phyloP scores from a whole-genome alignment of 2,329 filamentous ascomycete genomes.

The Chaetomiaceae sp. region DNA sequence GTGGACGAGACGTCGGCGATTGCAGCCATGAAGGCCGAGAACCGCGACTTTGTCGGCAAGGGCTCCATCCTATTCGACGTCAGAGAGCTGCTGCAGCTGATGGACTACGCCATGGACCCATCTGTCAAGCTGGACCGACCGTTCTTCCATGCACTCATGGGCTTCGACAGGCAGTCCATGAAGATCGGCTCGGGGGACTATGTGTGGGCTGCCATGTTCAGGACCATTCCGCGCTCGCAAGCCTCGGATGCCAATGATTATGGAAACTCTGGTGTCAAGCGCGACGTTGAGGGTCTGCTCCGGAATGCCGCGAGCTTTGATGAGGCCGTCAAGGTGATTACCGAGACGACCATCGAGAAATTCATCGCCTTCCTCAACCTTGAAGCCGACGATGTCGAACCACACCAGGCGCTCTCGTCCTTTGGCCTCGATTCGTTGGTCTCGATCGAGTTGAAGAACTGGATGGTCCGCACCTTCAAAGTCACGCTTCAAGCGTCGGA shows the following conservation, averaged over 20 bases:
- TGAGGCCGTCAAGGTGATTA: conserved; percentile 21
- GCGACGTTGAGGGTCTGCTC: background rate
- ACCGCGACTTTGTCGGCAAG: background rate
- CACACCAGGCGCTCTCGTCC: conserved; percentile 19
- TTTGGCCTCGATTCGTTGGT: conserved; percentile 1
- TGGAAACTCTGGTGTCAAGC: background rate
- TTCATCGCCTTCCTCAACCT: conserved; percentile 19
- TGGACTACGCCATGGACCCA: background rate
- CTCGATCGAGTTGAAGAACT: conserved; percentile 6
- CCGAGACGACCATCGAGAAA: conserved; percentile 17
- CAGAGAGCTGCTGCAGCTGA: background rate
- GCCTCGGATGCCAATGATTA: background rate
- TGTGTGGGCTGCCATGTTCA: background rate
- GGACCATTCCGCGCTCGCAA: background rate
- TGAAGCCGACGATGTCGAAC: conserved; percentile 9
- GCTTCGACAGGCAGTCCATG: background rate
- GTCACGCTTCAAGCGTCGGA: conserved; percentile 28
- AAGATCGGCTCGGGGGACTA: background rate
- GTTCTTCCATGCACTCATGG: background rate
- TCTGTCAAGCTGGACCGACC: background rate
- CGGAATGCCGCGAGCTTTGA: background rate
- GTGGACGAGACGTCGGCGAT: background rate
- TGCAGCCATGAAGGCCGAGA: background rate
- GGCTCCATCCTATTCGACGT: background rate
- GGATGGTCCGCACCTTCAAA: conserved; percentile 23